Conservation (phyloP, 2,329 filamentous ascomycete genomes). For the Westerdykella ornata region DNA sequence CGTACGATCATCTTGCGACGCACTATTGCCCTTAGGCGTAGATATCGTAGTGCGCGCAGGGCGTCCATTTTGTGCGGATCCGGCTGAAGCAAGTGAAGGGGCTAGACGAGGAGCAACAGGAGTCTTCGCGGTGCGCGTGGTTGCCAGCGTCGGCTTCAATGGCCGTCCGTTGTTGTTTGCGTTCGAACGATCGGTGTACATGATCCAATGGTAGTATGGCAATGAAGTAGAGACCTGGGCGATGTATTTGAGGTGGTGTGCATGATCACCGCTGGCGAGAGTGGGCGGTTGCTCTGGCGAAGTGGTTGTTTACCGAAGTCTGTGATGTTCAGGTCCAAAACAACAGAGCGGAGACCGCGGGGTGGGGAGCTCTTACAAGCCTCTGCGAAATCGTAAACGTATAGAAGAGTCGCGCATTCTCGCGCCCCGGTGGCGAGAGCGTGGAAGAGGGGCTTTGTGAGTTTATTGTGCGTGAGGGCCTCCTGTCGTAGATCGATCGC, state of each 20-base stretch:
- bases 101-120: constrained; percentile 57
- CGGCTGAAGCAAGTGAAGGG: constrained; percentile 25
- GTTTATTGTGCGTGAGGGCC: neutral
- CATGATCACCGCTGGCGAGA: constrained; percentile 27
- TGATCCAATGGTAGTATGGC: constrained; percentile 20
- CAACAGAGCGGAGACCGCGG: constrained; percentile 7
- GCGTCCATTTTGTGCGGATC: constrained; percentile 24
- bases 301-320: constrained; percentile 10
- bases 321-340: constrained; percentile 6
- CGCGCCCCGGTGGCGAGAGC: neutral
- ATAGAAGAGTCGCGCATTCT: constrained; percentile 8
- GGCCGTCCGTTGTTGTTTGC: constrained; percentile 49
- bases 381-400: constrained; percentile 3
- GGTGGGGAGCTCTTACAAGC: neutral
- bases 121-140: constrained; percentile 49
- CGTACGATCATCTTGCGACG: constrained; percentile 47
- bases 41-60: constrained; percentile 21
- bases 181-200: constrained; percentile 38
- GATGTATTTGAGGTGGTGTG: constrained; percentile 13
- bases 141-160: constrained; percentile 62
- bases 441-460: neutral
- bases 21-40: constrained; percentile 29
- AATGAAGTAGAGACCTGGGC: constrained; percentile 8
- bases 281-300: constrained; percentile 21
- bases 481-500: neutral